Conservation (phyloP, 805 yeast genomes). For the Metschnikowia amazonensis region DNA sequence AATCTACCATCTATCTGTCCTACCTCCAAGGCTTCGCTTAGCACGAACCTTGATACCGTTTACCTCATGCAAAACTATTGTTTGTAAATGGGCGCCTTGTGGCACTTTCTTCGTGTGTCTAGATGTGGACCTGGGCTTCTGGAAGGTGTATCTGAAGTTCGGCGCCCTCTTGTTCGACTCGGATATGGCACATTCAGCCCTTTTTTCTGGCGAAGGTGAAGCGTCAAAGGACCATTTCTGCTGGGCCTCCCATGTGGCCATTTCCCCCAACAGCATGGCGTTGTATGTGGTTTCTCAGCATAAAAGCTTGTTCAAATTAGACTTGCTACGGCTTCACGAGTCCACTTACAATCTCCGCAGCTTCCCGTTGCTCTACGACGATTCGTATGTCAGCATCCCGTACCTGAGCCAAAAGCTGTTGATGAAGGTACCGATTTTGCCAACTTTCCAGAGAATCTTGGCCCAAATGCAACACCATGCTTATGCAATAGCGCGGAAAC, state of each 20-base stretch:
- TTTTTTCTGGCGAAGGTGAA: conserved; percentile 1
- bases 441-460: conserved; percentile 28
- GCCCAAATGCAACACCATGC: conserved; percentile 23
- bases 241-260: conserved; percentile 21
- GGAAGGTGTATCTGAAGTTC: conserved; percentile 34
- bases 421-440: conserved; percentile 29
- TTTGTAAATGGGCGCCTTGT: conserved; percentile 31
- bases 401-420: conserved; percentile 14
- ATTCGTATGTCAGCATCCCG: conserved; percentile 25
- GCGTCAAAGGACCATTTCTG: conserved; percentile 21
- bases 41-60: neutral
- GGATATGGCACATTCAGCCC: conserved; percentile 2
- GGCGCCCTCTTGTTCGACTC: conserved; percentile 32
- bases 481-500: neutral
- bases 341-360: conserved; percentile 5
- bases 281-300: conserved; percentile 18
- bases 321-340: conserved; percentile 16
- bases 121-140: conserved; percentile 20
- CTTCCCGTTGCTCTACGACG: conserved; percentile 22
- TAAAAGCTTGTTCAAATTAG: conserved; percentile 21
- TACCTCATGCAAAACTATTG: neutral
- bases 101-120: conserved; percentile 31
- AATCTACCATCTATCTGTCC: neutral
- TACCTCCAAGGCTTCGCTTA: conserved; percentile 1
- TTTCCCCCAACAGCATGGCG: conserved; percentile 26